Base-by-base conservation (phyloP, 2,329 filamentous ascomycete genomes). In the Seiridium unicorne region DNA sequence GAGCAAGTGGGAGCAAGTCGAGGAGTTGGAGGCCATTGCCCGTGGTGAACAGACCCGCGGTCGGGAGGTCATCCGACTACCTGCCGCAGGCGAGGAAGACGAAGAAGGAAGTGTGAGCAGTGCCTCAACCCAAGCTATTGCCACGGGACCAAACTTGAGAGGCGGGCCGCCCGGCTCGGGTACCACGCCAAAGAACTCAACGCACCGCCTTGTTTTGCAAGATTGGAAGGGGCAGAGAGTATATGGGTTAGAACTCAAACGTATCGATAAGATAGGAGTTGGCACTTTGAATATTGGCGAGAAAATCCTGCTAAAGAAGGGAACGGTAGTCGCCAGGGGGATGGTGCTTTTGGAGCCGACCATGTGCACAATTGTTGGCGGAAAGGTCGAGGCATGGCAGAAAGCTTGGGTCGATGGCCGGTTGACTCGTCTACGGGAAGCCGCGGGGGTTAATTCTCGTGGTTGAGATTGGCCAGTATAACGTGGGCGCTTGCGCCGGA, bases 1-100 rank as follows among this genome's bases (percentile, higher is more conserved):
- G 57, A 92, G 89, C 67, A 84, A 90, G 56, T 96, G 93, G 92
- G 89, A 92, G 64, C 92, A 97, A 73, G 84, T 97, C 38, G 92
- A 97, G 73, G 87, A 88, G 40, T 85, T 95, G 5, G 91, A 94
- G 73, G 84, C 87, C 48, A 79, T 87, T 49, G 87, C 89, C 68
- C 82, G 90, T 10, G 91, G 91, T 1, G 91, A 94, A 76, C 84
- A 80, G 64, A 91, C 84, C 0, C 84, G 86, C 46, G 95, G 95
- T 0, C 79, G 93, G 8, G 90, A 97, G 72, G 86, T 99, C 36
- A 86, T 98, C 18, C 84, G 94, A 3, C 84, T 95, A 36, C 74
- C 76, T 3, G 72, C 72, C 0, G 59, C 60, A 10, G 68, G 64
- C 8, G 73, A 74, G 35, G 82, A 87, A 0, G 80, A 81, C 3